phyloP scores from a whole-genome alignment of 2,329 filamentous ascomycete species.

The Tolypocladium cylindrosporum region DNA sequence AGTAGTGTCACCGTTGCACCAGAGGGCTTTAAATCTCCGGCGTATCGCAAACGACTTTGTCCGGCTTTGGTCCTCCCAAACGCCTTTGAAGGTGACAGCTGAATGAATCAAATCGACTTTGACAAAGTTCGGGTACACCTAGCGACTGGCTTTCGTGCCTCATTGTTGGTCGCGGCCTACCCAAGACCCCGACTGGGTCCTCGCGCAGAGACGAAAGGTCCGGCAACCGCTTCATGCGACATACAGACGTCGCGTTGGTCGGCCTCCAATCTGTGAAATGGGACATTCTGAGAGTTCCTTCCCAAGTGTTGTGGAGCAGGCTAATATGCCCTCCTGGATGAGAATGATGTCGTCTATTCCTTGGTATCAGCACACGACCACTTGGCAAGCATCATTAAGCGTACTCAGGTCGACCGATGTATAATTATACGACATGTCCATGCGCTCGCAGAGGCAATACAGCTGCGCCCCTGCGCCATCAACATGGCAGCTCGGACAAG shows the following conservation, averaged over 20 bases:
- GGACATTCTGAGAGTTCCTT: slow-evolving; percentile 2
- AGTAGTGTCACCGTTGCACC: background rate
- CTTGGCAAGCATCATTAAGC: background rate
- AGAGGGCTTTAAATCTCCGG: background rate
- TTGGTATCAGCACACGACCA: background rate
- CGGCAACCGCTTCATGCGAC: background rate
- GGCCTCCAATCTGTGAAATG: background rate
- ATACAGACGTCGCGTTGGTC: background rate
- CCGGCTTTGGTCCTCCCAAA: background rate
- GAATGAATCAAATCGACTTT: background rate
- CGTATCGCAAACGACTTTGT: background rate
- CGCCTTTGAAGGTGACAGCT: background rate
- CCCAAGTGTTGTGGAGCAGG: slow-evolving; percentile 1
- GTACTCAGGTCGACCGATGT: background rate
- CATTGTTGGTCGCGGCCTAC: background rate
- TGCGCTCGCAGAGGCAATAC: slow-evolving; percentile 1
- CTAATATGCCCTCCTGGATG: background rate
- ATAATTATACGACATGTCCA: background rate
- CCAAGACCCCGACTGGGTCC: background rate
- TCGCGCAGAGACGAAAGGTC: no score
- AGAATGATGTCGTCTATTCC: background rate
- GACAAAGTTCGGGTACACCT: background rate
- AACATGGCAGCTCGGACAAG: slow-evolving; percentile 4
- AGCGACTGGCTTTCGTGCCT: background rate
- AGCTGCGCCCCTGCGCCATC: background rate